phyloP scores from a whole-genome alignment of 805 yeast species.

The Sungouiozyma ichnusensis region DNA sequence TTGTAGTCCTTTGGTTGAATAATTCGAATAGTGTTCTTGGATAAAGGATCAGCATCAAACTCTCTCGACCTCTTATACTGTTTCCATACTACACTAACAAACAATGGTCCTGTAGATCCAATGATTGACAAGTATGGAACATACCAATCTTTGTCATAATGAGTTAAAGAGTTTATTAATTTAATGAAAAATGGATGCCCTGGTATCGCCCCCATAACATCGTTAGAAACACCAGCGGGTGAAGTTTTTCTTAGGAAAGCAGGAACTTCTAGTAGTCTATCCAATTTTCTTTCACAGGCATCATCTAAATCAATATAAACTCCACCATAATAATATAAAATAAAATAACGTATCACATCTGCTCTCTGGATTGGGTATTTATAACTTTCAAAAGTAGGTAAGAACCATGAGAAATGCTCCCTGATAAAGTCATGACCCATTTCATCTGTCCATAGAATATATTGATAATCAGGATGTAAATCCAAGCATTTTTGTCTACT shows the following conservation, averaged over 20 bases:
- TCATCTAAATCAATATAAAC: conserved; percentile 82
- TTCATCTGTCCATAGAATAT: conserved; percentile 81
- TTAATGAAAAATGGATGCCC: conserved; percentile 73
- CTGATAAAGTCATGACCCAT: conserved; percentile 68
- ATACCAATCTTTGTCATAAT: conserved; percentile 62
- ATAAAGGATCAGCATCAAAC: conserved; percentile 27
- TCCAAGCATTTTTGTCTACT: conserved; percentile 69
- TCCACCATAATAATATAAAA: conserved; percentile 75
- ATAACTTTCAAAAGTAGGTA: conserved; percentile 65
- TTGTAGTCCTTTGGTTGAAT: conserved; percentile 66
- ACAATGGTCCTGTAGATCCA: conserved; percentile 89
- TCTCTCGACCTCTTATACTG: conserved; percentile 53
- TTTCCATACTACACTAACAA: conserved; percentile 75
- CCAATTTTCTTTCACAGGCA: conserved; percentile 67
- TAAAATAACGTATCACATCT: conserved; percentile 81
- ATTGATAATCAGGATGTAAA: conserved; percentile 76
- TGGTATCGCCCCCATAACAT: conserved; percentile 84
- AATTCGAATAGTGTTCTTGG: conserved; percentile 36
- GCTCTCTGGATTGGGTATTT: conserved; percentile 79
- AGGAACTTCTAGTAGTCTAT: conserved; percentile 67
- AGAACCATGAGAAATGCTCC: conserved; percentile 79
- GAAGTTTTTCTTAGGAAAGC: conserved; percentile 77
- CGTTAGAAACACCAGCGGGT: conserved; percentile 87
- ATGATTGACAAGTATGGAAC: conserved; percentile 84
- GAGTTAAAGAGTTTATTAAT: conserved; percentile 51